These are phyloP conservation scores for Gynostemma pentaphyllum DNA, from an alignment of 306 rosid species.

Conservation along the genomic window DNA sequence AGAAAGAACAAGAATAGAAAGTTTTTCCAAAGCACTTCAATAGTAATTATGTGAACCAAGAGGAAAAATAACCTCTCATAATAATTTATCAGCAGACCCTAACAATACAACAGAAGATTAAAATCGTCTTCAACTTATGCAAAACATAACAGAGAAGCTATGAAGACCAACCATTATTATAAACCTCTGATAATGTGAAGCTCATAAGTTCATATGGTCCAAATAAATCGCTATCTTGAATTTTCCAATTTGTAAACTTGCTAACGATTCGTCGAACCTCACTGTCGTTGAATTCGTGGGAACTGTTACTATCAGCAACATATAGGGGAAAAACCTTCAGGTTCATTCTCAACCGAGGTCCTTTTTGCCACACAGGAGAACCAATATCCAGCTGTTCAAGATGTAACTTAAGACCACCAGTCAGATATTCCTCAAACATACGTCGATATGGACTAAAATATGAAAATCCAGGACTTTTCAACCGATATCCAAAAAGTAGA, in stretches of 20 bases:
- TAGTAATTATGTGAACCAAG: not conserved
- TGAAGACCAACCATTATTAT: conserved; percentile 42
- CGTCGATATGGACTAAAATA: conserved; percentile 39
- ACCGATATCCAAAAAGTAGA: conserved; percentile 46
- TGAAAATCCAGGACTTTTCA: conserved; percentile 86
- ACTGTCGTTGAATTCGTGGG: conserved; percentile 27
- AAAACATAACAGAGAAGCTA: conserved; percentile 20
- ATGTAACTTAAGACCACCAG: conserved; percentile 25
- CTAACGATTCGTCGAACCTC: conserved; percentile 44
- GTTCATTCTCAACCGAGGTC: conserved; percentile 60
- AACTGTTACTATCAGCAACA: conserved; percentile 5
- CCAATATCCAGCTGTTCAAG: conserved; percentile 42
- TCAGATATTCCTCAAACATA: conserved; percentile 32
- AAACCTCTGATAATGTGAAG: conserved; percentile 34
- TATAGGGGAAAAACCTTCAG: conserved; percentile 62
- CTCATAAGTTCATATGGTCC: conserved; percentile 76
- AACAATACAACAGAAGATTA: not conserved
- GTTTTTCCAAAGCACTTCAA: not conserved
- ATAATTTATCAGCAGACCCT: not conserved
- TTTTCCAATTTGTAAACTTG: conserved; percentile 56
- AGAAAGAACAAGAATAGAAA: not conserved
- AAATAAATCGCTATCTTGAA: conserved; percentile 37
- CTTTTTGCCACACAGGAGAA: conserved; percentile 39
- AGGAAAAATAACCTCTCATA: not conserved
- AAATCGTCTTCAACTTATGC: not conserved